phyloP scores from a whole-genome alignment of 176 grass and related monocot genomes.

The Lolium perenne region DNA sequence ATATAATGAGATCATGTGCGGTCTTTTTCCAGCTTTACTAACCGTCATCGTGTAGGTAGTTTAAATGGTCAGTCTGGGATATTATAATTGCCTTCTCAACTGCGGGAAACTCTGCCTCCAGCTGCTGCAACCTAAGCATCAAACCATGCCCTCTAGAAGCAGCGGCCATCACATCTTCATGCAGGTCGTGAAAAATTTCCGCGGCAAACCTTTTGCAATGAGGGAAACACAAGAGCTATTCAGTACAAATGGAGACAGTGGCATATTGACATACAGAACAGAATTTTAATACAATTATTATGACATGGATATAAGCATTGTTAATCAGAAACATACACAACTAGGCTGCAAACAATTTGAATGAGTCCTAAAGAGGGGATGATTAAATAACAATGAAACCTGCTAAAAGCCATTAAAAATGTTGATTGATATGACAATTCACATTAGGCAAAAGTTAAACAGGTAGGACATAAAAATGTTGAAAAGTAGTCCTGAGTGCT shows the following conservation, averaged over 20 bases:
- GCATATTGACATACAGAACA: not conserved
- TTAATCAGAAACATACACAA: conserved; percentile 11
- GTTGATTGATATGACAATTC: no score
- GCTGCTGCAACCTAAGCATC: conserved; percentile 87
- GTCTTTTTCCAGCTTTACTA: conserved; percentile 25
- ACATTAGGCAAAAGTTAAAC: not conserved
- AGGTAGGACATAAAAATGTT: not conserved
- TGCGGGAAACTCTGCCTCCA: conserved; percentile 90
- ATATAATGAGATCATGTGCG: not conserved
- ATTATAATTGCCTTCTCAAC: conserved; percentile 77
- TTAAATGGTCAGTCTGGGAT: conserved; percentile 63
- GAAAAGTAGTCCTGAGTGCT: not conserved
- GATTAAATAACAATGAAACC: not conserved
- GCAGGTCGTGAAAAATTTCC: conserved; percentile 95
- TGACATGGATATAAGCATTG: conserved; percentile 22
- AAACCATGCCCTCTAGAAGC: conserved; percentile 90
- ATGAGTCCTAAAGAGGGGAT: not conserved
- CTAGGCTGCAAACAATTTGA: not conserved
- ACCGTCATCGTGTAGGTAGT: conserved; percentile 77
- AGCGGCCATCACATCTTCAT: conserved; percentile 89
- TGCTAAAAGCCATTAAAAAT: not conserved
- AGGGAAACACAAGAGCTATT: conserved; percentile 13
- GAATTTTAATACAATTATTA: no score
- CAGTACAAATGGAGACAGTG: conserved; percentile 15
- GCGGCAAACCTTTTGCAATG: conserved; percentile 79